Evolutionary conservation across 2,329 filamentous ascomycete genomes (phyloP), one percentile per base, ranked within the genome.

Genomic region (Cladosporium sp.): DNA sequence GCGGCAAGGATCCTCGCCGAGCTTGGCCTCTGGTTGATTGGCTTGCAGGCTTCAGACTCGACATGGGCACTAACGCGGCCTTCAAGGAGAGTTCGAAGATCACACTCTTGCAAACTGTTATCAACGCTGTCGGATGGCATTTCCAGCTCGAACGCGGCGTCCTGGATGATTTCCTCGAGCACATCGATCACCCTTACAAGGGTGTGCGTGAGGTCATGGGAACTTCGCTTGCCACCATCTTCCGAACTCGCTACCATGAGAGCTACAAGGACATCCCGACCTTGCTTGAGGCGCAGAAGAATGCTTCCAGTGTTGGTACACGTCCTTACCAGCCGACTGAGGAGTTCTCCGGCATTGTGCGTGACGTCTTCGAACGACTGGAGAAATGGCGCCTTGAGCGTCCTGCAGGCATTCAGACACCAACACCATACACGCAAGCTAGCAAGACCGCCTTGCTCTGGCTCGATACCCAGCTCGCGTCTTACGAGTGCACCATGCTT

Each of bases 11-110:
- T 73, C 93, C 94, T 12, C 85, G 95, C 45, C 86, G 93, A 63
- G 87, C 87, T 3, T 92, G 89, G 79, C 93, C 96, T 64, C 82
- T 99, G 63, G 84, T 96, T 37, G 88, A 94, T 63, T 88, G 86
- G 74, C 80, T 99, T 19, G 84, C 88, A 49, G 85, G 87, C 56
- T 97, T 97, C 83, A 84, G 91, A 30, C 81, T 99, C 9, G 94
- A 99, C 71, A 93, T 97, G 88, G 81, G 85, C 5, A 97, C 93
- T 0, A 97, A 97, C 70, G 94, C 95, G 3, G 94, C 94, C 0
- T 99, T 99, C 82, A 99, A 99, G 73, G 95, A 99, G 73, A 96
- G 93, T 58, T 95, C 93, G 28, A 97, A 97, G 77, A 90, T 99
- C 15, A 88, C 94, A 64, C 79, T 99, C 30, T 80, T 99, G 17